Conservation (phyloP, 345 rosid species). For the Brassica juncea region DNA sequence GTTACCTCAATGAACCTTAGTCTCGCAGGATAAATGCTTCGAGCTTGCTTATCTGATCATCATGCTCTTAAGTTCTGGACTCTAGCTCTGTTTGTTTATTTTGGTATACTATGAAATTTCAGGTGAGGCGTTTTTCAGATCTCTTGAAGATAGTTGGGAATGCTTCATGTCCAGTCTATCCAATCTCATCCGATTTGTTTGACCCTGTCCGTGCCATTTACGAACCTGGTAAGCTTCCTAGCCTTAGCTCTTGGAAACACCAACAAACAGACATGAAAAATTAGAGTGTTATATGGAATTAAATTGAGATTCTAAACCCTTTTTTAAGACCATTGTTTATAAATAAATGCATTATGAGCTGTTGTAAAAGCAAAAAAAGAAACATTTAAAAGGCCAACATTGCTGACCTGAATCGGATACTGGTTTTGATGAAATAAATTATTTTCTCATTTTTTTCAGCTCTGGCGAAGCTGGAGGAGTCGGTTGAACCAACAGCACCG, state of each 20-base stretch:
- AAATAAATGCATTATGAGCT: background rate
- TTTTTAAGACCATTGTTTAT: background rate
- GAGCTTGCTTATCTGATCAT: constrained; percentile 3
- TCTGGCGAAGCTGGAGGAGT: constrained; percentile 72
- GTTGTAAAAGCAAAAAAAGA: background rate
- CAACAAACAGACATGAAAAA: background rate
- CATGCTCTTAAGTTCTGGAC: background rate
- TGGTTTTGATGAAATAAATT: background rate
- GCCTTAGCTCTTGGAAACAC: constrained; percentile 15
- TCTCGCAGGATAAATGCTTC: background rate
- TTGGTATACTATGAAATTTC: constrained; percentile 30
- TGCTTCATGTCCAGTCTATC: constrained; percentile 56
- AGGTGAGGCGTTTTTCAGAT: constrained; percentile 80
- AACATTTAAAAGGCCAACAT: background rate
- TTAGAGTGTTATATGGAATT: background rate
- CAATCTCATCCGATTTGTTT: constrained; percentile 51
- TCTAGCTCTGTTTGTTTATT: constrained; percentile 12
- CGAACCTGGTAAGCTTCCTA: constrained; percentile 58
- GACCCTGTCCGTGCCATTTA: constrained; percentile 54
- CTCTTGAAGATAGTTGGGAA: constrained; percentile 69
- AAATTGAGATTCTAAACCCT: background rate
- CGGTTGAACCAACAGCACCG: constrained; percentile 64
- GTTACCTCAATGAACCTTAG: background rate
- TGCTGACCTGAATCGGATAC: background rate
- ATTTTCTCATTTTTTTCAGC: constrained; percentile 44